Evolutionary conservation across 306 rosid genomes (phyloP), one percentile per base, ranked within the genome.

Genomic region (Fragaria vesca): DNA sequence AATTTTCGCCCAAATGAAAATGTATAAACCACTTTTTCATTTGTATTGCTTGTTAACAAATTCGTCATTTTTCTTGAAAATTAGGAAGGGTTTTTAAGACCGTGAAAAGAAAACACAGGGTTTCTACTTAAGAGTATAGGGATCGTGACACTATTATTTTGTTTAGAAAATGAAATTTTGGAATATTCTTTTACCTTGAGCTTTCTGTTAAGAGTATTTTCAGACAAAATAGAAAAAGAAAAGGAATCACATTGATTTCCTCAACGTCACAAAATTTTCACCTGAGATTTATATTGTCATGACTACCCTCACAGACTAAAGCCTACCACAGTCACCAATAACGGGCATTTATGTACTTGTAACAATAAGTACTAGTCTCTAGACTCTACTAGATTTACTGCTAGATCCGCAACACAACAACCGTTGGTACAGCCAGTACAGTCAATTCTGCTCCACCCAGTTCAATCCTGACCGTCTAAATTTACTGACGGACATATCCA

Each of bases 261-360:
- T 1, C 18, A 11, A 60, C 66, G 66, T 60, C 66, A 24, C 16
- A 21, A 21, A 21, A 9, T 10, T 57, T 58, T 58, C 65, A 60
- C 66, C 36, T 60, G 66, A 24, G 62, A 57, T 32, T 24, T 24
- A 60, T 24, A 26, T 60, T 60, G 66, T 7, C 66, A 24, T 60
- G 24, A 60, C 26, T 60, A 12, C 36, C 66, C 66, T 60, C 66
- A 60, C 17, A 60, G 17, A 26, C 36, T 60, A 21, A 6, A 26
- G 36, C 66, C 34, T n/a, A 26, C 66, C 36, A 5, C 8, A 0
- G 36, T 60, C 34, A 58, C 66, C 66, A 26, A 26, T 60, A 24
- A 60, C 66, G 36, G 36, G 66, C 66, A 60, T 60, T 60, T 24
- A 60, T 24, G 63, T 57, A 57, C 63, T 21, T 57, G 32, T 57